These are phyloP conservation scores for Didymella exigua DNA, from an alignment of 2,329 filamentous ascomycete species.

Conservation along the genomic window DNA sequence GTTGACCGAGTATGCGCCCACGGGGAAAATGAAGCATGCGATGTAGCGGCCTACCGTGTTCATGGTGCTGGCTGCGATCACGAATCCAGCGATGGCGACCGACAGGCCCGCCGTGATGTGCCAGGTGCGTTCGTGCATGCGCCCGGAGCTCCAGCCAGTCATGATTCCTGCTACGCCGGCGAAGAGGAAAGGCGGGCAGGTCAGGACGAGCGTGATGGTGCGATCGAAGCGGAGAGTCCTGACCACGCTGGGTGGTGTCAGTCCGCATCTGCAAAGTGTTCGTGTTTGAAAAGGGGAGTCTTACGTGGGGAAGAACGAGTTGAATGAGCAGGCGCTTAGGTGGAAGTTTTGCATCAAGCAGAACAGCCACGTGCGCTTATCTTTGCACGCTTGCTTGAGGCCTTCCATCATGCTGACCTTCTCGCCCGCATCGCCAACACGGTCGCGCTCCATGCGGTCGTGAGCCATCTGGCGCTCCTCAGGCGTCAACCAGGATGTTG, in stretches of 20 bases:
- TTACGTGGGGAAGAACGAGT: slow-evolving; percentile 42
- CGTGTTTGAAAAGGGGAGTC: not conserved
- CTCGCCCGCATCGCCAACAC: slow-evolving; percentile 51
- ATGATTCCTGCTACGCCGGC: slow-evolving; percentile 56
- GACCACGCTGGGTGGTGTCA: slow-evolving; percentile 33
- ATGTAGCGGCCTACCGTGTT: slow-evolving; percentile 38
- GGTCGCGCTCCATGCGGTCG: slow-evolving; percentile 53
- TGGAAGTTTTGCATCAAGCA: slow-evolving; percentile 42
- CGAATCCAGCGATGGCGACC: slow-evolving; percentile 52
- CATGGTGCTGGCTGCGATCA: slow-evolving; percentile 38
- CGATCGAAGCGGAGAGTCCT: slow-evolving; percentile 46
- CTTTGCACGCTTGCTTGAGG: slow-evolving; percentile 35
- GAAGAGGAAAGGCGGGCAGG: slow-evolving; percentile 56
- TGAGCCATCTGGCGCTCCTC: slow-evolving; percentile 52
- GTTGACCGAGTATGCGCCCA: slow-evolving; percentile 40
- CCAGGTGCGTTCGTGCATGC: slow-evolving; percentile 57
- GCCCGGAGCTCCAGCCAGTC: slow-evolving; percentile 58
- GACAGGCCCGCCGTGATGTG: slow-evolving; percentile 54
- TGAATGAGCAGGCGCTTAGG: slow-evolving; percentile 38
- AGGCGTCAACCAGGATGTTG: slow-evolving; percentile 53
- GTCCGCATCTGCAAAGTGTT: not conserved
- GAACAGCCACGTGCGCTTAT: slow-evolving; percentile 41
- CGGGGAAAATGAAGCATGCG: slow-evolving; percentile 40
- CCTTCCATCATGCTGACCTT: slow-evolving; percentile 35
- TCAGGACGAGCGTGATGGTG: slow-evolving; percentile 44